Base-by-base conservation (phyloP, 2,329 filamentous ascomycete species). In the Neofusicoccum sp. region DNA sequence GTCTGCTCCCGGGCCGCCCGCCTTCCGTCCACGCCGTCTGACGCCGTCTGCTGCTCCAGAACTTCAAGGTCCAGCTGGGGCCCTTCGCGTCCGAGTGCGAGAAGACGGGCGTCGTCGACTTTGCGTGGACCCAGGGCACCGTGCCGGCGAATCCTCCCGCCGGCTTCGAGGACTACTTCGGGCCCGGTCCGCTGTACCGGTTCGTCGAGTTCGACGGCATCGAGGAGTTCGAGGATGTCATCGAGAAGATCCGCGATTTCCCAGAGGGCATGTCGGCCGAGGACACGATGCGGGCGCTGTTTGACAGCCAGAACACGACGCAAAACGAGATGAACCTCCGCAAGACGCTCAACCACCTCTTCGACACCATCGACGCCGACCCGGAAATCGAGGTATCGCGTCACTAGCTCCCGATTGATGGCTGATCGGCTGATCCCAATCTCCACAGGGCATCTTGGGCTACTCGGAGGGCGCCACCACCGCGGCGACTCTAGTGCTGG, bases 391-490 rank as follows among this genome's bases (percentile, higher is more conserved):
- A 54, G 36, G 51, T 56, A 26, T 41, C 1, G 14, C 9, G 16
- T 26, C 4, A 26, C 8, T 16, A 7, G 6, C n/a, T 24, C 44
- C 20, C 9, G 44, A 14, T 31, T 11, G 11, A n/a, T 9, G 8
- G 7, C 11, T 33, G 6, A 14, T 8, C 1, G 33, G 38, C 6
- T 56, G 38, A 43, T 24, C 12, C 9, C 9, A 8, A 33, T 1
- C 78, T 84, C 61, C 79, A 82, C n/a, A 56, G 62, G 84, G 81
- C 2, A 80, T 87, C 47, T 76, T 87, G 16, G 84, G 84, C 1
- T 87, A 86, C 65, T 86, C 83, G 0, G 84, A 87, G 67, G 84
- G 84, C 3, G 83, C 84, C 1, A 81, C 80, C 0, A 77, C 83
- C 12, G 84, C 84, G 0, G 79, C 80, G 0, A 83, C 34, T 5